Conservation (phyloP, 2,329 filamentous ascomycete species). For the Mycosphaerelloides madeirae region DNA sequence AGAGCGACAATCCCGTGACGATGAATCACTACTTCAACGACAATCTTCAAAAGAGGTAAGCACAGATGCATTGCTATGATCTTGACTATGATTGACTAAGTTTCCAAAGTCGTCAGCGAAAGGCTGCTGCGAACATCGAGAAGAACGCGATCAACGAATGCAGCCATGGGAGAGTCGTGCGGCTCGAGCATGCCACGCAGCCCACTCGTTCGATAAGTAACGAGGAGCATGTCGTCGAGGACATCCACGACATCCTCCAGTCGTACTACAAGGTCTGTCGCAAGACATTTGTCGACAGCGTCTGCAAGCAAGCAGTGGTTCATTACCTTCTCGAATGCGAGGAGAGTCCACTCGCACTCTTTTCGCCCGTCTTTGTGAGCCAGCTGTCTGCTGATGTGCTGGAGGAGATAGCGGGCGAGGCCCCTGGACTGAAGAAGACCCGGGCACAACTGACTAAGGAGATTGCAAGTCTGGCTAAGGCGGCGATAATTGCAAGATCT, state of each 20-base stretch:
- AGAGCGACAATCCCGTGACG: conserved; percentile 44
- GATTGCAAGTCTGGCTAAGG: conserved; percentile 33
- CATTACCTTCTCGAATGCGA: conserved; percentile 50
- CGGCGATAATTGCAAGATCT: conserved; percentile 11
- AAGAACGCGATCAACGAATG: conserved; percentile 7
- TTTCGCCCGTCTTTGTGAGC: conserved; percentile 50
- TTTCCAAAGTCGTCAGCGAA: conserved; percentile 17
- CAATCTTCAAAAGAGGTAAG: conserved; percentile 39
- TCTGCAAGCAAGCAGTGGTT: conserved; percentile 56
- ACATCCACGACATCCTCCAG: conserved; percentile 57
- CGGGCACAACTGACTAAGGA: conserved; percentile 45
- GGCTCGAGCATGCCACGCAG: conserved; percentile 19
- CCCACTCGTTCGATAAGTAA: conserved; percentile 32
- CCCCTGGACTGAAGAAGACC: conserved; percentile 37
- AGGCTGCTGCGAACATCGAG: conserved; percentile 7
- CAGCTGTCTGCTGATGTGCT: conserved; percentile 47
- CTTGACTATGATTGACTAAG: conserved; percentile 3
- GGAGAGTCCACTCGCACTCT: conserved; percentile 49
- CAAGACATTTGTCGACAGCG: conserved; percentile 59
- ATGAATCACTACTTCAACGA: conserved; percentile 52
- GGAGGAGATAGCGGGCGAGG: conserved; percentile 56
- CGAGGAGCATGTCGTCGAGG: conserved; percentile 39
- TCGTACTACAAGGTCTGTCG: conserved; percentile 50
- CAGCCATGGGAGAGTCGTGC: conserved; percentile 13
- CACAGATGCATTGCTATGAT: not conserved